phyloP scores from a whole-genome alignment of 495 filamentous ascomycete genomes.

The Penicillium pancosmium region DNA sequence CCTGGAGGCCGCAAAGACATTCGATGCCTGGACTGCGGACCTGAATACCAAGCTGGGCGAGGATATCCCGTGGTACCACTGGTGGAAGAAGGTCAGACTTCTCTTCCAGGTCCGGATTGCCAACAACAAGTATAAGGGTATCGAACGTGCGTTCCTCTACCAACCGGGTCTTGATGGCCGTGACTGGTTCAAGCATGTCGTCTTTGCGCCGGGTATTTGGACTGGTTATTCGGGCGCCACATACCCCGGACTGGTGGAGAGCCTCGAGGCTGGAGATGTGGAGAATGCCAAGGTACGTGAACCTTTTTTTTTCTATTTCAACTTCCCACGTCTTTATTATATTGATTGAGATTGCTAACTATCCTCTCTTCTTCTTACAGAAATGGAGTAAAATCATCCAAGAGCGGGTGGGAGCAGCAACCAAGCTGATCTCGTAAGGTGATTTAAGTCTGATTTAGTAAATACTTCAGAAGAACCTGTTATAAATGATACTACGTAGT shows the following conservation, averaged over 20 bases:
- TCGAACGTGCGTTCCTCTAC: conserved; percentile 65
- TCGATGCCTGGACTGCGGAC: conserved; percentile 58
- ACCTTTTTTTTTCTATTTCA: neutral
- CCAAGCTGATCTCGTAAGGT: conserved; percentile 35
- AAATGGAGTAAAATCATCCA: conserved; percentile 51
- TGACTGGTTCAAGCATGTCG: conserved; percentile 69
- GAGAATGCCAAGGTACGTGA: conserved; percentile 45
- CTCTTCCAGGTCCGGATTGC: conserved; percentile 54
- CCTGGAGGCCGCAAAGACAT: conserved; percentile 45
- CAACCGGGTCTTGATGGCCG: conserved; percentile 58
- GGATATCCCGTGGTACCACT: conserved; percentile 75
- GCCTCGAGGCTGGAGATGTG: conserved; percentile 56
- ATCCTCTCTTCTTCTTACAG: conserved; percentile 20
- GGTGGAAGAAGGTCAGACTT: conserved; percentile 67
- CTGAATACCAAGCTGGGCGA: conserved; percentile 51
- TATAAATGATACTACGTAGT: neutral
- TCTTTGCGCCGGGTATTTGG: conserved; percentile 79
- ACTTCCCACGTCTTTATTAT: too few relatives aligned
- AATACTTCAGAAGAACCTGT: too few relatives aligned
- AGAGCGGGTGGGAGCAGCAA: conserved; percentile 41
- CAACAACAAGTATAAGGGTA: conserved; percentile 64
- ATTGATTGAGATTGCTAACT: conserved; percentile 5
- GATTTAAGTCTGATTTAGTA: neutral
- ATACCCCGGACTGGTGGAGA: conserved; percentile 64
- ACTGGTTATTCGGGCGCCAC: conserved; percentile 83